Evolutionary conservation across 345 rosid genomes (phyloP), one percentile per base, ranked within the genome.

Genomic region (Ceriops tagal): DNA sequence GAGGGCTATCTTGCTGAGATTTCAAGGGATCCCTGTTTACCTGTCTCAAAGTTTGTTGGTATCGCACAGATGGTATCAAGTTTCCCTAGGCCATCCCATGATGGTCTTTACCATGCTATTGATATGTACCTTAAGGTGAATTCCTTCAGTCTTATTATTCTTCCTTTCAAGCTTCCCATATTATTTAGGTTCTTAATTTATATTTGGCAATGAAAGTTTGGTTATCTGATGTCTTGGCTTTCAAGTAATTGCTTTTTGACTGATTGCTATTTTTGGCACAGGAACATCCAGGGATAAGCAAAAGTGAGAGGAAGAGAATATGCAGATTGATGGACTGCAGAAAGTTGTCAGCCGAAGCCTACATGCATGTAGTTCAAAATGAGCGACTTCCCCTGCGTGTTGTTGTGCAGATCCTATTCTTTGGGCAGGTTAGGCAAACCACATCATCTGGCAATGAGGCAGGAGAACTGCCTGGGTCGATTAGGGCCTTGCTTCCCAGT

Each of bases 391-490:
- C 81, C 2, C 35, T 78, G 71, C 77, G 81, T 2, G 65, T 78
- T 2, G 77, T 78, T 13, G 81, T 78, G 26, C 81, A 78, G 63
- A 73, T 78, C 20, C 81, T 78, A 28, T 73, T 78, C 67, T 78
- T 73, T 47, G 81, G 69, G 72, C 81, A 78, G 65, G 63, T 35
- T 5, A 78, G 77, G 71, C 73, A 34, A 49, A 28, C 89, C 2
- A 64, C 86, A 27, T 73, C 82, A 53, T 59, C 89, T 1, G 77
- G 82, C 24, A 84, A 73, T 80, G 78, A 80, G 83, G 84, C 96
- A 0, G 89, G 92, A 2, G 89, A 86, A 61, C 75, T 82, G 16
- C 83, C 91, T 0, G 84, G 86, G 56, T 75, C 87, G 35, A 75
- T 81, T 9, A 63, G 77, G 28, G 76, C 88, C 46, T 64, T 83